Evolutionary conservation across 2,329 filamentous ascomycete genomes (phyloP).

Genomic region (Fusarium luffae): DNA sequence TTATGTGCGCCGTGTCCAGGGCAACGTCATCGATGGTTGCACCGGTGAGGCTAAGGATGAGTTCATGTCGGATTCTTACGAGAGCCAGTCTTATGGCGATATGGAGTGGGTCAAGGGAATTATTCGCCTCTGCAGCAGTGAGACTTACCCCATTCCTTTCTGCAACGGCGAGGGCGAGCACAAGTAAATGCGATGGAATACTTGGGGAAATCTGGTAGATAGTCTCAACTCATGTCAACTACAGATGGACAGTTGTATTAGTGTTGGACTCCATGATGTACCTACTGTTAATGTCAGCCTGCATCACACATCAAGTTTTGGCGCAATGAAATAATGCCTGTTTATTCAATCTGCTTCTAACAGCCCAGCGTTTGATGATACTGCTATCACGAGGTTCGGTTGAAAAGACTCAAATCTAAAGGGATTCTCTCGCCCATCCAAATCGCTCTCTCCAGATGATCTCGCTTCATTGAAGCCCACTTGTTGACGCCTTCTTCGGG

Average conservation of each 20-base stretch:
- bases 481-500: slow-evolving; percentile 50
- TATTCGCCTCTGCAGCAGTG: slow-evolving; percentile 38
- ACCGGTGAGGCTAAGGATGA: slow-evolving; percentile 22
- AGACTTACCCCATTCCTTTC: slow-evolving; percentile 38
- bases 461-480: slow-evolving; percentile 55
- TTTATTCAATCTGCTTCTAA: neutral
- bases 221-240: neutral
- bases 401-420: slow-evolving; percentile 57
- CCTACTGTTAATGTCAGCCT: neutral
- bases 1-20: slow-evolving; percentile 36
- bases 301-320: neutral
- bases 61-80: slow-evolving; percentile 33
- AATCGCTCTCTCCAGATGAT: slow-evolving; percentile 75
- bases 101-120: slow-evolving; percentile 42
- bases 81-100: slow-evolving; percentile 31
- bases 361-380: rapidly evolving
- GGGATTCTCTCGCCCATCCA: slow-evolving; percentile 78
- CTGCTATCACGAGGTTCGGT: neutral
- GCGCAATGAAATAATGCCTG: neutral
- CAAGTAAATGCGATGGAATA: neutral
- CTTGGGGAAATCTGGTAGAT: neutral
- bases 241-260: neutral
- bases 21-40: slow-evolving; percentile 30
- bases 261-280: neutral
- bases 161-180: slow-evolving; percentile 37